Percentiles rank a stretch among this genome's conserved stretches.
Evolutionary conservation across 371 early-diverging fungal species (phyloP).

Genomic region (Rhizopus arrhizus): DNA sequence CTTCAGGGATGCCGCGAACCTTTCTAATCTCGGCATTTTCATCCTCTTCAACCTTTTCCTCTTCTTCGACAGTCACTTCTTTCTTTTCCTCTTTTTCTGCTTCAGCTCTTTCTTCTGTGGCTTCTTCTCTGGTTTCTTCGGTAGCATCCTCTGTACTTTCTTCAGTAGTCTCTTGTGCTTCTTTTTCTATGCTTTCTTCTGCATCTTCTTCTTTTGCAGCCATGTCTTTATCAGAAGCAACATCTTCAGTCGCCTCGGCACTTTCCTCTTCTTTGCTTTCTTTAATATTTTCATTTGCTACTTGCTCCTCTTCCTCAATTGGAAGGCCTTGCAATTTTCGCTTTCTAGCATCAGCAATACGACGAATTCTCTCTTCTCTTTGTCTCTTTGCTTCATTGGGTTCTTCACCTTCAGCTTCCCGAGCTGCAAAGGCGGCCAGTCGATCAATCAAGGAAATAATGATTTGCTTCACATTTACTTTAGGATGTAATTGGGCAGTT

Average conservation of each 20-base stretch:
- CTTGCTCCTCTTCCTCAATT: slow-evolving; percentile 29
- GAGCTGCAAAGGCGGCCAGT: slow-evolving; percentile 61
- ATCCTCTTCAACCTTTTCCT: slow-evolving; percentile 24
- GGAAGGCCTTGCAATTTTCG: slow-evolving; percentile 29
- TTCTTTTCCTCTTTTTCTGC: slow-evolving; percentile 28
- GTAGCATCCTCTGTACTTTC: slow-evolving; percentile 23
- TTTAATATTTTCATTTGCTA: slow-evolving; percentile 18
- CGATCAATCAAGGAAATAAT: slow-evolving; percentile 93
- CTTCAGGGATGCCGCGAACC: slow-evolving; percentile 78
- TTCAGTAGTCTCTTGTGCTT: slow-evolving; percentile 24
- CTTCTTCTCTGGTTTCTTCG: slow-evolving; percentile 22
- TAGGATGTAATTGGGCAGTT: slow-evolving; percentile 85
- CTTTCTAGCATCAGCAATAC: slow-evolving; percentile 34
- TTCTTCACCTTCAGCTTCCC: slow-evolving; percentile 58
- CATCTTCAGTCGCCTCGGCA: neutral
- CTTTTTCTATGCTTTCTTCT: slow-evolving; percentile 9
- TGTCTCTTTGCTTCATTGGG: slow-evolving; percentile 28
- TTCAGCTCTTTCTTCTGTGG: slow-evolving; percentile 31
- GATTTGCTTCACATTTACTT: slow-evolving; percentile 92
- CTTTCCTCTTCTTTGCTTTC: slow-evolving; percentile 5
- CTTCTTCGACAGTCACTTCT: slow-evolving; percentile 24
- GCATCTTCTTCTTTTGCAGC: slow-evolving; percentile 14
- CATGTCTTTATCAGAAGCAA: slow-evolving; percentile 3
- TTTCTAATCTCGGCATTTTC: slow-evolving; percentile 28
- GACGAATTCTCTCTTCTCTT: slow-evolving; percentile 28